These are phyloP conservation scores for Elsinoe ampelina DNA, from an alignment of 2,329 filamentous ascomycete genomes.

Conservation along the genomic window DNA sequence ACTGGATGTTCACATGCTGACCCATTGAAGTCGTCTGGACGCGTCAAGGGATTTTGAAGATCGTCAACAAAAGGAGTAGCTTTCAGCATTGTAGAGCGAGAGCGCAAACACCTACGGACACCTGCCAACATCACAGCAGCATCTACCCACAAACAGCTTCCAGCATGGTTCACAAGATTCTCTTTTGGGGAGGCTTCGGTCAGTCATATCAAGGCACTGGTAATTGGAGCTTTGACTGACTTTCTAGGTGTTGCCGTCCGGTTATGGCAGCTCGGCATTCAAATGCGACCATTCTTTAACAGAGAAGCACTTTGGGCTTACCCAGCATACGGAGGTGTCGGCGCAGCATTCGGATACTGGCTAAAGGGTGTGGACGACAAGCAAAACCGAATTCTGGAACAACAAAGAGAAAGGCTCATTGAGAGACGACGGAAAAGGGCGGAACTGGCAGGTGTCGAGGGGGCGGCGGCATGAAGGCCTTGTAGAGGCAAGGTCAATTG, in stretches of 20 bases:
- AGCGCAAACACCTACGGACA: neutral
- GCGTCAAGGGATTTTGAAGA: neutral
- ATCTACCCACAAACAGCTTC: neutral
- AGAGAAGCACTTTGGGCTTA: conserved; percentile 80
- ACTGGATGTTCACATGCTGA: conserved; percentile 10
- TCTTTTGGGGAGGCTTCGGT: conserved; percentile 93
- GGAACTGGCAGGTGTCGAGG: conserved; percentile 47
- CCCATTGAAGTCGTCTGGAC: conserved; percentile 6
- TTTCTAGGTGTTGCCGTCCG: conserved; percentile 73
- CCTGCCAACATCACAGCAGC: neutral
- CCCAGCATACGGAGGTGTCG: conserved; percentile 75
- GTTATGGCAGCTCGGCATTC: conserved; percentile 94
- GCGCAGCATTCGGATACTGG: conserved; percentile 95
- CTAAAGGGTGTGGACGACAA: conserved; percentile 78
- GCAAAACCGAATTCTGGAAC: conserved; percentile 66
- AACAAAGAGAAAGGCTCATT: conserved; percentile 70
- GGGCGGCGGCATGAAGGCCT: conserved; percentile 15
- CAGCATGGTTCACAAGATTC: conserved; percentile 48
- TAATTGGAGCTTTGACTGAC: conserved; percentile 12
- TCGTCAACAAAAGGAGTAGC: neutral
- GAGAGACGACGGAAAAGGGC: conserved; percentile 82
- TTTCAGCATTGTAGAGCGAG: conserved; percentile 11
- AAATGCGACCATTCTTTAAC: conserved; percentile 93
- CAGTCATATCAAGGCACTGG: conserved; percentile 23
- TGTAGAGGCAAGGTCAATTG: neutral